Evolutionary conservation across 163 green algal genomes (phyloP), one percentile per base, ranked within the genome.

Genomic region (Trebouxia gelatinosa): DNA sequence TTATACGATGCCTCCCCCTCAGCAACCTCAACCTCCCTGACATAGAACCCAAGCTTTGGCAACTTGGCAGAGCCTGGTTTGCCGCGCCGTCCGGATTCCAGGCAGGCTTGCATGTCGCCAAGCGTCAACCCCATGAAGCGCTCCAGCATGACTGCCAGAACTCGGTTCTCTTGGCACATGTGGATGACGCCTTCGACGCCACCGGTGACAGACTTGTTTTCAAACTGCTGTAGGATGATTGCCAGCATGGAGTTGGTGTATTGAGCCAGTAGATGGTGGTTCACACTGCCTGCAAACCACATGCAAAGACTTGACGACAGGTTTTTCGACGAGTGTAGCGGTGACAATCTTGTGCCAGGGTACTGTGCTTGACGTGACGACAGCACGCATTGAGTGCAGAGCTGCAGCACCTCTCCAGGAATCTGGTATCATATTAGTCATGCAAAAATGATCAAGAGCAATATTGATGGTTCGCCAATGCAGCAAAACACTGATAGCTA

Each of bases 231-330:
- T 9, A 75, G 40, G 5, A 75, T 59, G 43, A 75, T 39, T 38
- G 67, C 67, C 13, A 35, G 40, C 67, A 75, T 58, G 67, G 40
- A 62, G 40, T 75, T 62, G 40, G 40, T 26, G 38, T 75, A 75
- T 40, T 75, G 40, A 13, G 39, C 29, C 67, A 75, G 38, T 13
- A 75, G 67, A 29, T 75, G 67, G 40, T 75, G 40, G 37, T 38
- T 43, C 1, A 75, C 67, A 28, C 67, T 75, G 17, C 62, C 62
- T 71, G 62, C 62, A 71, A 92, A 83, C 31, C 75, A 70, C 32
- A 93, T 71, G 2, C 13, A 77, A 17, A 87, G 83, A 6, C 89
- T 88, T 84, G 92, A 93, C 81, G n/a, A 91, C 85, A 35, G 74
- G 70, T 46, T 92, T 17, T 43, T 81, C 62, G 46, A 70, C n/a